phyloP scores from a whole-genome alignment of 2,329 filamentous ascomycete species.

The Colletotrichum ledebouriae region DNA sequence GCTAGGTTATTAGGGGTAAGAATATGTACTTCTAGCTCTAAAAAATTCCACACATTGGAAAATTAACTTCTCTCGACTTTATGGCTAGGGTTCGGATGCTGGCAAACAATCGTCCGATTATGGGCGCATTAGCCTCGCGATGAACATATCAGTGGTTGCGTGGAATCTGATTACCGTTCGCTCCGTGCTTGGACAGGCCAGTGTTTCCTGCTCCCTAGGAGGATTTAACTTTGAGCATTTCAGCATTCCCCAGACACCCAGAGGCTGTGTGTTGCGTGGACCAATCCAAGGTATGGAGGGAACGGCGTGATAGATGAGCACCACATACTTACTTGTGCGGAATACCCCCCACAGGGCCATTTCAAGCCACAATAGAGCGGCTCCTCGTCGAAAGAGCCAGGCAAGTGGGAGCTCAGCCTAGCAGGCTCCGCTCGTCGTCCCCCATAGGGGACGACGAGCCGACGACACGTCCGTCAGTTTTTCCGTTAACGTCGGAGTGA shows the following conservation, averaged over 20 bases:
- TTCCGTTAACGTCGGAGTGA: slow-evolving; percentile 23
- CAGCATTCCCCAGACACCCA: slow-evolving; percentile 31
- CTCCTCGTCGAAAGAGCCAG: slow-evolving; percentile 6
- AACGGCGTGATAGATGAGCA: slow-evolving; percentile 15
- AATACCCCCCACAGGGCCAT: slow-evolving; percentile 16
- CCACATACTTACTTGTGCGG: slow-evolving; percentile 26
- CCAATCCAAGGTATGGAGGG: slow-evolving; percentile 19
- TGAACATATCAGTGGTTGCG: slow-evolving; percentile 21
- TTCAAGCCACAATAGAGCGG: slow-evolving; percentile 35
- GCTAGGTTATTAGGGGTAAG: too few relatives aligned
- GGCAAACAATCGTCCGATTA: slow-evolving; percentile 31
- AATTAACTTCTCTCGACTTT: neutral
- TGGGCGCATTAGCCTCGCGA: slow-evolving; percentile 24
- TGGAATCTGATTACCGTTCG: slow-evolving; percentile 20
- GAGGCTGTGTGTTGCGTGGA: slow-evolving; percentile 16
- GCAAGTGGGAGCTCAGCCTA: slow-evolving; percentile 28
- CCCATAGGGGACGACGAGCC: slow-evolving; percentile 15
- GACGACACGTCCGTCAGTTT: slow-evolving; percentile 3
- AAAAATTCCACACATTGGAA: too few relatives aligned
- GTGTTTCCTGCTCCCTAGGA: slow-evolving; percentile 4
- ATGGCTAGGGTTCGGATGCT: slow-evolving; percentile 9
- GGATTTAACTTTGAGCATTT: slow-evolving; percentile 23
- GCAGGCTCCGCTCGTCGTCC: slow-evolving; percentile 21
- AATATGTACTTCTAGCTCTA: too few relatives aligned
- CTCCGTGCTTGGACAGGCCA: slow-evolving; percentile 11